Percentiles rank a stretch among this genome's conserved stretches.
These are phyloP conservation scores for Ogataea neopini DNA, from an alignment of 805 yeast species.

Conservation along the genomic window DNA sequence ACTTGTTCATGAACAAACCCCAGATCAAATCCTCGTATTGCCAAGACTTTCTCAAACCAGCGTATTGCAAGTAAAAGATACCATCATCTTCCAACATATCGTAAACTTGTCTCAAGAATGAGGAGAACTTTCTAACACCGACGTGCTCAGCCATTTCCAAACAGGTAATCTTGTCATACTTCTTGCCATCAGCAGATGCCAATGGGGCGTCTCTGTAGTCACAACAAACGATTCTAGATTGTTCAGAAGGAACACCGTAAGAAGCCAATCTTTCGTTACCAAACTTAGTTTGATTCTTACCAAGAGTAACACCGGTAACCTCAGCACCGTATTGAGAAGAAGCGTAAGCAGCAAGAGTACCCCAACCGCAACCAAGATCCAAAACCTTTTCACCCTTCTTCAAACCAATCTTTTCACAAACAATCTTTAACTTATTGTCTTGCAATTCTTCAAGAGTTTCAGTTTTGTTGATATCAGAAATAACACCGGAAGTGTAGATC, in stretches of 20 bases:
- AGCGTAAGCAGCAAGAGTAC: slow-evolving; percentile 83
- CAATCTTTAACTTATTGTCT: slow-evolving; percentile 85
- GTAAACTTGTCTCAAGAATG: slow-evolving; percentile 77
- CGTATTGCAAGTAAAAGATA: slow-evolving; percentile 79
- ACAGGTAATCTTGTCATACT: slow-evolving; percentile 84
- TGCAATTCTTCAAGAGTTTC: slow-evolving; percentile 81
- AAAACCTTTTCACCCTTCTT: slow-evolving; percentile 71
- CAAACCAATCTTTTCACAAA: slow-evolving; percentile 82
- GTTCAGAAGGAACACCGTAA: slow-evolving; percentile 68
- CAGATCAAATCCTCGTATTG: slow-evolving; percentile 91
- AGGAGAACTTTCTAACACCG: slow-evolving; percentile 79
- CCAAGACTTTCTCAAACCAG: slow-evolving; percentile 90
- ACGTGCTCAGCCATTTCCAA: slow-evolving; percentile 97
- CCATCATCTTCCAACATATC: slow-evolving; percentile 93
- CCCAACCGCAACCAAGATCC: slow-evolving; percentile 96
- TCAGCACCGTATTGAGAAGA: slow-evolving; percentile 80
- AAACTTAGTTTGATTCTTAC: slow-evolving; percentile 88
- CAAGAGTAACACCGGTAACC: slow-evolving; percentile 88
- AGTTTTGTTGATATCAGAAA: slow-evolving; percentile 65
- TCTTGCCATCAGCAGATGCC: slow-evolving; percentile 49
- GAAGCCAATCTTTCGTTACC: slow-evolving; percentile 70
- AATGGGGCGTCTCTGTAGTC: slow-evolving; percentile 91
- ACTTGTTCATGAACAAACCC: slow-evolving; percentile 96
- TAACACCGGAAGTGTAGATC: slow-evolving; percentile 88
- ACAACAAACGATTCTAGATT: slow-evolving; percentile 74